phyloP scores from a whole-genome alignment of 106 monocot species.

The Dendrobium nobile region DNA sequence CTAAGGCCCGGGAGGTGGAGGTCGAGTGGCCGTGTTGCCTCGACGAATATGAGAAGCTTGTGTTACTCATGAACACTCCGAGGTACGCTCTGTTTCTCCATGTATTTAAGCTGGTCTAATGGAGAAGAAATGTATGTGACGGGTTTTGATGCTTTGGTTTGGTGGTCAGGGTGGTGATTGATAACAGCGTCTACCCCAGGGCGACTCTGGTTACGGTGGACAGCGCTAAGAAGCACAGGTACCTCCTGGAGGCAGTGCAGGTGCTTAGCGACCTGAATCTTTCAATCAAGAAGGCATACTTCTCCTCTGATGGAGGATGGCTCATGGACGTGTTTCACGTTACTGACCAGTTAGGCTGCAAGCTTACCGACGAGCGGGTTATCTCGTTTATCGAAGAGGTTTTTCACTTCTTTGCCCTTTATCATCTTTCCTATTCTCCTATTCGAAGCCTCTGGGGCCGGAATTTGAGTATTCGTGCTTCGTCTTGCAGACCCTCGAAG shows the following conservation, averaged over 20 bases:
- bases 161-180: conserved; percentile 11
- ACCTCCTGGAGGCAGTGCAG: conserved; percentile 10
- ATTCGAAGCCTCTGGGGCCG: not conserved
- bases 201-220: conserved; percentile 19
- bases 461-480: not conserved
- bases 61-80: conserved; percentile 12
- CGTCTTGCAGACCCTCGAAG: not conserved
- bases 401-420: not conserved
- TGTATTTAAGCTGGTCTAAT: not conserved
- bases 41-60: conserved; percentile 18
- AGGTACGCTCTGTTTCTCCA: not conserved
- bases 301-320: conserved; percentile 61
- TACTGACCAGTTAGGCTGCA: conserved; percentile 39
- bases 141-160: not conserved
- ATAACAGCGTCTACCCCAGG: conserved; percentile 2
- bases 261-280: conserved; percentile 15
- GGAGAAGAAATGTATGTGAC: not conserved
- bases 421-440: not conserved
- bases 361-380: conserved; percentile 33
- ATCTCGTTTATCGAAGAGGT: conserved; percentile 41
- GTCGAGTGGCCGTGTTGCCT: conserved; percentile 5
- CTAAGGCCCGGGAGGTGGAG: not conserved
- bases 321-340: conserved; percentile 78
- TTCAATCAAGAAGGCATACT: conserved; percentile 40
- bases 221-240: conserved; percentile 13